phyloP scores from a whole-genome alignment of 2,329 filamentous ascomycete genomes.

The Rosellinia necatrix region DNA sequence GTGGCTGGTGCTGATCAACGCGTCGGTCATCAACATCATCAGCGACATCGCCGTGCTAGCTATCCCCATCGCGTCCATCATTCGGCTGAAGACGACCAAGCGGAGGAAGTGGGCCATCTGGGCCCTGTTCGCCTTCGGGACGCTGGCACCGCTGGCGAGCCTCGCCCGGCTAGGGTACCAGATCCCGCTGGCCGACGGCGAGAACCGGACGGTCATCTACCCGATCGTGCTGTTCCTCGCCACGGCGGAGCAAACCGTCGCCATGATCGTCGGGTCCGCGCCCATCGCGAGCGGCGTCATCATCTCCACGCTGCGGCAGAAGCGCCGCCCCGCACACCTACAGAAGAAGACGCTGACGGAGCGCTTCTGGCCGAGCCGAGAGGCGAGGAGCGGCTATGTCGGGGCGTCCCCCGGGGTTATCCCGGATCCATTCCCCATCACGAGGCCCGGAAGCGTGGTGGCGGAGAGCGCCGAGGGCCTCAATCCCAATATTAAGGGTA shows the following conservation, averaged over 20 bases:
- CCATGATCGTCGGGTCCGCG: constrained; percentile 33
- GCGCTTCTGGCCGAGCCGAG: constrained; percentile 26
- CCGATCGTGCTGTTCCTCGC: constrained; percentile 33
- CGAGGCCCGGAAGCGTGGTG: neutral
- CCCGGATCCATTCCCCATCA: constrained; percentile 17
- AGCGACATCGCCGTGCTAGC: constrained; percentile 36
- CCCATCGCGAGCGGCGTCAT: constrained; percentile 30
- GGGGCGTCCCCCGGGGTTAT: neutral
- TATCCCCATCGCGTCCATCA: constrained; percentile 39
- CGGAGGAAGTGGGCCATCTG: constrained; percentile 39
- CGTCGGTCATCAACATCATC: constrained; percentile 37
- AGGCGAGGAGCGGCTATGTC: constrained; percentile 7
- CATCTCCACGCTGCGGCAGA: constrained; percentile 23
- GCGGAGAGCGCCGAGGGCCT: constrained; percentile 9
- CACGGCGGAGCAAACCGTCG: constrained; percentile 31
- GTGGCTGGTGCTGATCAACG: constrained; percentile 31
- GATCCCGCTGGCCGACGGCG: constrained; percentile 22
- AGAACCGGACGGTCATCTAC: constrained; percentile 35
- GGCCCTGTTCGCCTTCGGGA: constrained; percentile 39
- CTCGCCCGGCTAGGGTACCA: constrained; percentile 35
- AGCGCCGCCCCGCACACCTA: neutral
- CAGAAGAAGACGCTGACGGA: constrained; percentile 20
- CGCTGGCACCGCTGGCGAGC: constrained; percentile 36
- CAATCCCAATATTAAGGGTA: neutral
- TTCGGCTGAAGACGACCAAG: constrained; percentile 36